These are phyloP conservation scores for Magnusiomyces fungicola DNA, from an alignment of 1,139 yeast genomes.

Conservation along the genomic window DNA sequence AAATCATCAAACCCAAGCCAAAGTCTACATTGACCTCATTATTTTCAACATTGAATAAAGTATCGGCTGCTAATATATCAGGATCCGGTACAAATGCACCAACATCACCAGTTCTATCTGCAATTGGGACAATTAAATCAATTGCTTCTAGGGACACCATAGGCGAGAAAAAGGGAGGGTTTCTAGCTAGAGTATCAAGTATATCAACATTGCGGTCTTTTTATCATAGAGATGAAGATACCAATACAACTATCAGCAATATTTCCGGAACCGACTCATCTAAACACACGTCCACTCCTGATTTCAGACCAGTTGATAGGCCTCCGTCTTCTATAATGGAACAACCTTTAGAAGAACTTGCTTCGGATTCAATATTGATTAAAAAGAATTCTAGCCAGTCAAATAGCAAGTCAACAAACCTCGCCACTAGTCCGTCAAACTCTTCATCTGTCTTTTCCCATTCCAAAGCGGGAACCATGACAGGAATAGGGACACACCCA, in stretches of 20 bases:
- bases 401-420: no score
- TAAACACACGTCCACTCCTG: no score
- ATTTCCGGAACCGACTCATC: neutral
- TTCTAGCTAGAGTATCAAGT: neutral
- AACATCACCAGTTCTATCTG: neutral
- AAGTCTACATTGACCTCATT: conserved; percentile 5
- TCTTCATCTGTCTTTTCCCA: neutral
- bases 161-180: neutral
- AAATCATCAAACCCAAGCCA: neutral
- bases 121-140: neutral
- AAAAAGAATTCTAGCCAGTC: no score
- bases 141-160: neutral
- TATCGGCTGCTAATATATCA: neutral
- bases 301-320: no score
- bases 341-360: no score
- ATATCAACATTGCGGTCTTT: conserved; percentile 1
- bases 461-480: neutral
- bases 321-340: no score
- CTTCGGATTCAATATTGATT: no score
- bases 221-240: conserved; percentile 1
- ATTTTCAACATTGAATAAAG: neutral
- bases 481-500: neutral
- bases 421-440: no score
- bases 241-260: neutral
- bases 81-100: neutral